Conservation (phyloP, 257 asterid species). For the Parsonsia alboflavescens region DNA sequence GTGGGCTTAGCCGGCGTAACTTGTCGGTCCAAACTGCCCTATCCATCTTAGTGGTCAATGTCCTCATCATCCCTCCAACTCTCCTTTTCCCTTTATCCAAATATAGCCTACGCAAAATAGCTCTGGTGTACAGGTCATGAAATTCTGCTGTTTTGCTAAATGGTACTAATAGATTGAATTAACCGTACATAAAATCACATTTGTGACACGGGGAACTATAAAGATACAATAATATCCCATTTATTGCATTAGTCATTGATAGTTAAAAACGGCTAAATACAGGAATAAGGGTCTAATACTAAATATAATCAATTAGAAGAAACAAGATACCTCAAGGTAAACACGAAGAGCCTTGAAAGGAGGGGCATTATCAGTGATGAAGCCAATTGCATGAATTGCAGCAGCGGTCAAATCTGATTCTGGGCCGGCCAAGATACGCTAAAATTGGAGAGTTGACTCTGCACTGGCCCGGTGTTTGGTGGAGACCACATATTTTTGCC, state of each 20-base stretch:
- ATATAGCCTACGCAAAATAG: too few species aligned
- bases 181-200: too few species aligned
- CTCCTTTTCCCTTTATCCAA: not conserved
- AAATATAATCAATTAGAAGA: not conserved
- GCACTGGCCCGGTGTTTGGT: conserved; percentile 52
- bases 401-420: conserved; percentile 34
- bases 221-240: not conserved
- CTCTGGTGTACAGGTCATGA: too few species aligned
- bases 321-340: conserved; percentile 41
- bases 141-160: too few species aligned
- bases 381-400: conserved; percentile 18
- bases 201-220: too few species aligned
- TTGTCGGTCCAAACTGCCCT: too few species aligned
- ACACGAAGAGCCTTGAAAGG: conserved; percentile 46
- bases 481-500: conserved; percentile 45
- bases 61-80: too few species aligned
- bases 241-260: not conserved
- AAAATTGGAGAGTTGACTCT: conserved; percentile 41
- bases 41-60: too few species aligned
- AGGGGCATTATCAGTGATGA: conserved; percentile 48
- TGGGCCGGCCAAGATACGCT: conserved; percentile 74
- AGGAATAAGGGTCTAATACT: too few species aligned
- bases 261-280: not conserved
- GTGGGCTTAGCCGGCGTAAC: too few species aligned
- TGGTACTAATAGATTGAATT: too few species aligned